Evolutionary conservation across 2,329 filamentous ascomycete species (phyloP), one percentile per base, ranked within the genome.

Genomic region (Arthrobotrys entomopaga): DNA sequence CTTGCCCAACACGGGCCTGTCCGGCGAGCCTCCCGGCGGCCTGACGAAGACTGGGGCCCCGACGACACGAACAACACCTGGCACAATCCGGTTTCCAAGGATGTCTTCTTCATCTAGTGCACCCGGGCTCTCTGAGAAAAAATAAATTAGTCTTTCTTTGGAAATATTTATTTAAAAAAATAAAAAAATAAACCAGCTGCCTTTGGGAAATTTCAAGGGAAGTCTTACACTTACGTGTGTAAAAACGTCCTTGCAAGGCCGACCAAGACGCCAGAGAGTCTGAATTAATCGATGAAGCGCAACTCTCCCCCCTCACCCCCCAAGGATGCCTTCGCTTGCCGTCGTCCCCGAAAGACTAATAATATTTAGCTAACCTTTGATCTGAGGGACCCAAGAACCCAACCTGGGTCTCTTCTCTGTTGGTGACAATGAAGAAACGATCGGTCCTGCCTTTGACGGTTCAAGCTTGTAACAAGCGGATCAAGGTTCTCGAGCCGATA

Each of bases 341-440:
- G 69, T 65, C 56, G 69, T 73, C 69, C 69, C 69, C 69, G 69
- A 73, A 65, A 66, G 69, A 59, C 60, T 65, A 65, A 54, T 56
- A 6, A 10, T n/a, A n/a, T n/a, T 22, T 46, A 13, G 42, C 42
- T 46, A 19, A 5, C 42, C 42, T 46, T 34, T 29, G 46, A 50
- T 65, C 38, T n/a, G 57, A 26, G 11, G 19, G 19, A 15, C 19
- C 10, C 43, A 57, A 22, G 49, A n/a, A n/a, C 50, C 19, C 54
- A 40, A 50, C 48, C 61, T 60, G 49, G 52, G 61, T 53, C 54
- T 54, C 42, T 56, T 60, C 50, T 56, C 54, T 34, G 29, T 34
- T 34, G 29, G 29, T 34, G 10, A 10, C 29, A 34, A 10, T 6
- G 29, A 34, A 34, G 29, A 34, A 34, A 34, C 29, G 29, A 52